phyloP scores from a whole-genome alignment of 352 stramenopile species.

The Paralagenidium karlingii region DNA sequence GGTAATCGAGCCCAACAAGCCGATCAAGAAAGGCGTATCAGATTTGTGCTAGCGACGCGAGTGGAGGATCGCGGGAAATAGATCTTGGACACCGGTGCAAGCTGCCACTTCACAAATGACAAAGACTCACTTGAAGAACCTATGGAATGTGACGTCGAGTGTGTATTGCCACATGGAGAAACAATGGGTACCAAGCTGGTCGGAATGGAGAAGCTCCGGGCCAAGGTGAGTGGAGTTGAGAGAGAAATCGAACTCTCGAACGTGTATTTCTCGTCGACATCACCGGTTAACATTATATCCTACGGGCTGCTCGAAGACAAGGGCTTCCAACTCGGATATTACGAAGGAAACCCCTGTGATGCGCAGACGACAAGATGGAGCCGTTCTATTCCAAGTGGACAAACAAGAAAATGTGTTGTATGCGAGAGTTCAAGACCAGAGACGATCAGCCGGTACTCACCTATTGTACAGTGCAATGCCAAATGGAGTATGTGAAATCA shows the following conservation, averaged over 20 bases:
- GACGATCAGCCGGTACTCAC: no score
- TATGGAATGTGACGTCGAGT: constrained; percentile 1
- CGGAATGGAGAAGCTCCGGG: neutral
- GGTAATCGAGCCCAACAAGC: no score
- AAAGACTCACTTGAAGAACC: neutral
- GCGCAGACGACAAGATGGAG: neutral
- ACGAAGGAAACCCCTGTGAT: neutral
- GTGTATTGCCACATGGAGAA: neutral
- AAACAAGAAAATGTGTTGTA: neutral
- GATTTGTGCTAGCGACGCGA: no score
- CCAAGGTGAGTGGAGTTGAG: neutral
- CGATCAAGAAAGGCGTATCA: no score
- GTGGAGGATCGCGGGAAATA: neutral
- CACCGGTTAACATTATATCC: neutral
- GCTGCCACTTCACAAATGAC: neutral
- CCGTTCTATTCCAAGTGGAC: neutral
- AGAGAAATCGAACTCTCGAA: neutral
- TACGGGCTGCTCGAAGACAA: neutral
- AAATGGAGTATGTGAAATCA: constrained; percentile 1
- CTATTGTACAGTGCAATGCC: neutral
- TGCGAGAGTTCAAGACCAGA: no score
- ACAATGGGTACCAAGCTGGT: neutral
- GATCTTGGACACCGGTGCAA: neutral
- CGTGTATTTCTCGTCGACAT: neutral
- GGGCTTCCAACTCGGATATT: neutral